phyloP scores from a whole-genome alignment of 2,329 filamentous ascomycete genomes.

The Exophiala xenobiotica region DNA sequence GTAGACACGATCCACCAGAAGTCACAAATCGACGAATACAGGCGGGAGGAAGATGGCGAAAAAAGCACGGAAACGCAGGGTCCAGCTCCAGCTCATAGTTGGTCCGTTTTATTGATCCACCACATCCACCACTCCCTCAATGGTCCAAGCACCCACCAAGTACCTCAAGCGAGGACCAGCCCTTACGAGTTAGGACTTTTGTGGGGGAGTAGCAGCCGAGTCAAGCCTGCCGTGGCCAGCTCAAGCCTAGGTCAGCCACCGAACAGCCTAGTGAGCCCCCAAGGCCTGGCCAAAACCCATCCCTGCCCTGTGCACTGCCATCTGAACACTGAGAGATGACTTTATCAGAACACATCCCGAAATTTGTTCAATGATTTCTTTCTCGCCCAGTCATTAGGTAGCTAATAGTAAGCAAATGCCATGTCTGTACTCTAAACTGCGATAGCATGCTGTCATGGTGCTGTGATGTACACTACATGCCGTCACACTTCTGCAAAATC shows the following conservation, averaged over 20 bases:
- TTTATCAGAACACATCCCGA: too few species aligned
- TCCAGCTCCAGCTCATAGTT: not conserved
- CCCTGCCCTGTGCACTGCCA: not conserved
- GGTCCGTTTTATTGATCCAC: constrained; percentile 1
- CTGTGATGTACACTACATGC: not conserved
- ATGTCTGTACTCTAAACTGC: not conserved
- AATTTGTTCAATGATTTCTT: too few species aligned
- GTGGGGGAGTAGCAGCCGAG: not conserved
- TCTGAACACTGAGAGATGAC: too few species aligned
- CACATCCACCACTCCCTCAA: not conserved
- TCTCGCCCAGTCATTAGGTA: too few species aligned
- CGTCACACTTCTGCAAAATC: not conserved
- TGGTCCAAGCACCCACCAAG: not conserved
- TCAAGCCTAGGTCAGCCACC: too few species aligned
- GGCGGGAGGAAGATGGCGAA: not conserved
- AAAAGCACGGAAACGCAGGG: not conserved
- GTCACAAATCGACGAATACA: not conserved
- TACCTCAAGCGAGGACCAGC: not conserved
- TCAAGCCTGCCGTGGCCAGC: too few species aligned
- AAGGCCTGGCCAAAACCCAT: not conserved
- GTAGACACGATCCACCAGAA: constrained; percentile 3
- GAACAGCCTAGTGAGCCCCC: too few species aligned
- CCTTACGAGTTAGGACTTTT: not conserved
- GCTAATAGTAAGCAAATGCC: not conserved
- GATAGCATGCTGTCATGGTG: not conserved